These are phyloP conservation scores for Podospora anserina DNA, from an alignment of 495 filamentous ascomycete species.

Conservation along the genomic window DNA sequence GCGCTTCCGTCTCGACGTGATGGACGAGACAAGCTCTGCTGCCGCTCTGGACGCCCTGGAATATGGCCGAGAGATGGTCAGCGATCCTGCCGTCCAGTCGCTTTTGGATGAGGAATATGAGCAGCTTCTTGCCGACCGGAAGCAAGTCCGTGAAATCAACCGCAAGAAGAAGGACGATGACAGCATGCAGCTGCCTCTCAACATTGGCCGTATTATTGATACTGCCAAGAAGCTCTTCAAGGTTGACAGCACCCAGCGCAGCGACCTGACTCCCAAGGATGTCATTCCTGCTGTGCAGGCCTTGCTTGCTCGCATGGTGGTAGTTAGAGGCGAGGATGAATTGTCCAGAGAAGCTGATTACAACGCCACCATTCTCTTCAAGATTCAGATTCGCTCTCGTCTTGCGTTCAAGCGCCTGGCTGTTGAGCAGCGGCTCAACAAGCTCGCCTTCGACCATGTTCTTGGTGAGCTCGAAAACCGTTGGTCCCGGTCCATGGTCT, in stretches of 20 bases:
- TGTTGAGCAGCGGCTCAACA: constrained; percentile 77
- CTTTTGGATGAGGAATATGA: constrained; percentile 89
- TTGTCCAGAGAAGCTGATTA: constrained; percentile 83
- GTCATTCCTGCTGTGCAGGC: constrained; percentile 78
- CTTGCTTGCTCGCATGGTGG: constrained; percentile 69
- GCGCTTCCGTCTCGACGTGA: constrained; percentile 88
- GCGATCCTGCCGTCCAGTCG: constrained; percentile 78
- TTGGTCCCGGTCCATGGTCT: constrained; percentile 75
- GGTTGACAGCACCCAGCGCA: constrained; percentile 76
- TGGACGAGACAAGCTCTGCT: constrained; percentile 64
- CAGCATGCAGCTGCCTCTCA: constrained; percentile 85
- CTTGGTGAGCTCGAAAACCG: constrained; percentile 85
- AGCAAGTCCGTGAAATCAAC: constrained; percentile 64
- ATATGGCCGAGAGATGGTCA: constrained; percentile 79
- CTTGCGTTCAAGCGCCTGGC: constrained; percentile 90
- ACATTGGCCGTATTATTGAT: constrained; percentile 84
- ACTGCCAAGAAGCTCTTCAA: constrained; percentile 86
- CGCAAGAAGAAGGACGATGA: constrained; percentile 58
- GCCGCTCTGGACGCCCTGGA: constrained; percentile 69
- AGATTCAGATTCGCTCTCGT: constrained; percentile 82
- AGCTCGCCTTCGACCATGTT: constrained; percentile 88
- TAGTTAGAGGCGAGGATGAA: constrained; percentile 79
- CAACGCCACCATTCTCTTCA: constrained; percentile 85
- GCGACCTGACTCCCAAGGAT: constrained; percentile 85
- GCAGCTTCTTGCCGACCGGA: constrained; percentile 66